These are phyloP conservation scores for Paecilomyces variotii DNA, from an alignment of 2,329 filamentous ascomycete species.

Conservation along the genomic window DNA sequence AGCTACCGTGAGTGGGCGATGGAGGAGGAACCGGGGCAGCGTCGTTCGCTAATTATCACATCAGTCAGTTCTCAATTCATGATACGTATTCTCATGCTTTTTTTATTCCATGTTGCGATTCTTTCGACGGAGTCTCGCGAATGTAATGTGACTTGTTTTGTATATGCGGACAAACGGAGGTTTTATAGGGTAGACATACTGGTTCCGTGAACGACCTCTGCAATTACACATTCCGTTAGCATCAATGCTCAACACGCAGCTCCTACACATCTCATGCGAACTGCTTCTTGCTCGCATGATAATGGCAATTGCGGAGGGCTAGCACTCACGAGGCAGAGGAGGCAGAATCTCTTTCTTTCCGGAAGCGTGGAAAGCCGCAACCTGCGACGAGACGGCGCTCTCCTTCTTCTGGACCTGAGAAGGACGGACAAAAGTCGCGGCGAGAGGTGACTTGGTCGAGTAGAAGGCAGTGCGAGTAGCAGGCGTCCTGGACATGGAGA, in stretches of 20 bases:
- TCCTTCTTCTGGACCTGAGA: constrained; percentile 24
- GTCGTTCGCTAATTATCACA: constrained; percentile 63
- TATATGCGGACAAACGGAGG: neutral
- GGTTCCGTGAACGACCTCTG: constrained; percentile 68
- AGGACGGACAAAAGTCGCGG: constrained; percentile 9
- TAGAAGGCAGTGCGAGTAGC: constrained; percentile 11
- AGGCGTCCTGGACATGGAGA: constrained; percentile 26
- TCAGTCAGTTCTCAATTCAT: neutral
- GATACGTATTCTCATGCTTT: neutral
- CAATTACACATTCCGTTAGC: constrained; percentile 36
- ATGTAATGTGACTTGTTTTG: neutral
- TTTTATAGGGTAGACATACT: constrained; percentile 44
- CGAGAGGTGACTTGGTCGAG: constrained; percentile 14
- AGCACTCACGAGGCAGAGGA: constrained; percentile 68
- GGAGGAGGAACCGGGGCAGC: constrained; percentile 65
- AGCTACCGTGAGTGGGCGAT: constrained; percentile 77
- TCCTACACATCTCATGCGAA: neutral
- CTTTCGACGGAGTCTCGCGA: neutral
- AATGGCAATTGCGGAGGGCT: neutral
- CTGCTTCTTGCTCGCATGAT: neutral
- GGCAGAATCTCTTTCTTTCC: constrained; percentile 69
- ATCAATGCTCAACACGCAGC: neutral
- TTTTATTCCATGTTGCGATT: neutral
- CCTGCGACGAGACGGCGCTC: constrained; percentile 38
- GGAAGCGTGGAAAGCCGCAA: constrained; percentile 81